phyloP scores from a whole-genome alignment of 371 early-diverging fungal species.

The Dinochytrium kinnereticum region DNA sequence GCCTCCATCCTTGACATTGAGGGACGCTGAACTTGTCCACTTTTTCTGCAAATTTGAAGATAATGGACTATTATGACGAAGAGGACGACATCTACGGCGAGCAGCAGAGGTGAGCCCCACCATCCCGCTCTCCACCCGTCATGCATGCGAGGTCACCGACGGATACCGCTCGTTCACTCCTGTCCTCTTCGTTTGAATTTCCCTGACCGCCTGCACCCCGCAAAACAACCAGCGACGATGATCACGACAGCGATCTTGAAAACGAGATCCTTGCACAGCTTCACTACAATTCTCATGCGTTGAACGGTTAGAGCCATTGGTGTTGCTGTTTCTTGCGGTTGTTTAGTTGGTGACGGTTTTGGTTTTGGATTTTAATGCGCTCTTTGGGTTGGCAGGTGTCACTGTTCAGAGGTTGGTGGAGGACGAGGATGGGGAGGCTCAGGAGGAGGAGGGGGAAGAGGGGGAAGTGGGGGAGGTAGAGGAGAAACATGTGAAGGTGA shows the following conservation, averaged over 20 bases:
- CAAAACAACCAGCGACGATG: neutral
- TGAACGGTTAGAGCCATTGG: neutral
- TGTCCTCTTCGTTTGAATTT: neutral
- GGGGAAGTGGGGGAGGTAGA: neutral
- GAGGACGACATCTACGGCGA: neutral
- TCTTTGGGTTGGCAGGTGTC: neutral
- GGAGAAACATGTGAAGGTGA: neutral
- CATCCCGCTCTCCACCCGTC: neutral
- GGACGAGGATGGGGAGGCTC: neutral
- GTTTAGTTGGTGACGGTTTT: neutral
- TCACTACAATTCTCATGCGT: neutral
- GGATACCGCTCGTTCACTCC: neutral
- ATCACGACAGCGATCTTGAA: slow-evolving; percentile 1
- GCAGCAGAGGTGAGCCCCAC: neutral
- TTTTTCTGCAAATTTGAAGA: too few relatives aligned
- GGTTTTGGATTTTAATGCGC: neutral
- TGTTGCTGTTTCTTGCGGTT: neutral
- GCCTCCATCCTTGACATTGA: too few relatives aligned
- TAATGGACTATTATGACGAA: too few relatives aligned
- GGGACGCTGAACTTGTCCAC: too few relatives aligned
- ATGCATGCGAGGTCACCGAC: neutral
- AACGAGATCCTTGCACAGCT: neutral
- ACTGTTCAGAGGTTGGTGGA: too few relatives aligned
- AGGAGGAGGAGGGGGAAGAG: neutral
- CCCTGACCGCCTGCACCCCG: neutral